phyloP scores from a whole-genome alignment of 495 filamentous ascomycete species.

The Talaromyces adpressus region DNA sequence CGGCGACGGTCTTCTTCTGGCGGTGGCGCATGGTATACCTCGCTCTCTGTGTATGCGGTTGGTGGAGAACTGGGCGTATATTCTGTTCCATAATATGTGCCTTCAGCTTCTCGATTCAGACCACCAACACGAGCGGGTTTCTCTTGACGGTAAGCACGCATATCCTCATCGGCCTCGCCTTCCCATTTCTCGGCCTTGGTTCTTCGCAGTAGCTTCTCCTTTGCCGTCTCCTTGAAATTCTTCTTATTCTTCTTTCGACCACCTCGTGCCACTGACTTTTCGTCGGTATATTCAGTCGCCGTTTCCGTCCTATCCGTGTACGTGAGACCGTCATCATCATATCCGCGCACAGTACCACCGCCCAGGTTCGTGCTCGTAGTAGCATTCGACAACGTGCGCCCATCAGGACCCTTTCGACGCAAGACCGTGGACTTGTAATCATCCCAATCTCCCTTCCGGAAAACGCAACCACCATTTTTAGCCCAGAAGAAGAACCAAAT shows the following conservation, averaged over 20 bases:
- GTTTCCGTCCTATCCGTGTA: conserved; percentile 43
- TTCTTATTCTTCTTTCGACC: conserved; percentile 31
- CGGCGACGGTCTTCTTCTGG: conserved; percentile 21
- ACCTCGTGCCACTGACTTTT: conserved; percentile 34
- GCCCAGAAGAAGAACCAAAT: conserved; percentile 99
- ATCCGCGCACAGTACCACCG: conserved; percentile 67
- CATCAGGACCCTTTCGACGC: conserved; percentile 85
- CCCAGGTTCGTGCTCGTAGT: conserved; percentile 77
- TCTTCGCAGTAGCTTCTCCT: conserved; percentile 32
- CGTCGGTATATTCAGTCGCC: conserved; percentile 28
- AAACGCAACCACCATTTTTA: conserved; percentile 89
- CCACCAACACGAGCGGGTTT: conserved; percentile 79
- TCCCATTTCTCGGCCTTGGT: conserved; percentile 42
- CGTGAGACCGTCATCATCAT: conserved; percentile 48
- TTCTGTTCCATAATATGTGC: conserved; percentile 60
- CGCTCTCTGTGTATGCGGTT: conserved; percentile 44
- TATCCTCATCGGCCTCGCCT: conserved; percentile 60
- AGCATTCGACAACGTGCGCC: conserved; percentile 69
- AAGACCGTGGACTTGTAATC: conserved; percentile 97
- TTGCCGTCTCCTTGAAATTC: conserved; percentile 30
- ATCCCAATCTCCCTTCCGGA: conserved; percentile 82
- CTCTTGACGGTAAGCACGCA: conserved; percentile 76
- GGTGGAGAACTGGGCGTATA: conserved; percentile 42
- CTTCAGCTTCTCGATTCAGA: conserved; percentile 71
- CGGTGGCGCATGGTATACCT: conserved; percentile 33